Evolutionary conservation across 1,139 yeast species (phyloP).

Genomic region (Spathaspora jeffriesii): DNA sequence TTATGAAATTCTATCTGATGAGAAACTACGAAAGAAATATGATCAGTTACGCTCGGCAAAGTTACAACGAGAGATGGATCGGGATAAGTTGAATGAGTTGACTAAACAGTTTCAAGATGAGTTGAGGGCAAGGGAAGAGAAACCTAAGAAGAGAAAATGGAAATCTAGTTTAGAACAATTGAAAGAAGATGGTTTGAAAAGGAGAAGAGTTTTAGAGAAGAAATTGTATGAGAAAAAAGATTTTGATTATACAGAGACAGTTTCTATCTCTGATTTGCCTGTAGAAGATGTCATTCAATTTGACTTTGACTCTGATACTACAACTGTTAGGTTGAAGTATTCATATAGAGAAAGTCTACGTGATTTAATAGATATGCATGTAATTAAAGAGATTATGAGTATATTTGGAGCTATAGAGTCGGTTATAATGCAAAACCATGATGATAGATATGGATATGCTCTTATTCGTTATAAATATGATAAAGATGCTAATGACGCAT

Average conservation of each 20-base stretch:
- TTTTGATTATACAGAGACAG: background rate
- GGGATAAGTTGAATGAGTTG: constrained; percentile 22
- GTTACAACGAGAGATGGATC: constrained; percentile 13
- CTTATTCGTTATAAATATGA: constrained; percentile 26
- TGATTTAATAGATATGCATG: constrained; percentile 28
- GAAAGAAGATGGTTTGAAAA: constrained; percentile 29
- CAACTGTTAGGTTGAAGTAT: constrained; percentile 44
- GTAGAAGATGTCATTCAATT: constrained; percentile 2
- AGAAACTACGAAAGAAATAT: constrained; percentile 30
- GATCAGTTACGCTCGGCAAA: constrained; percentile 27
- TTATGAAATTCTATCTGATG: constrained; percentile 39
- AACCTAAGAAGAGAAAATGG: constrained; percentile 12
- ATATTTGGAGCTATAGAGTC: constrained; percentile 42
- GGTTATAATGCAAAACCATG: constrained; percentile 15
- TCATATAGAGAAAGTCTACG: constrained; percentile 32
- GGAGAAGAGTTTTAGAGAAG: constrained; percentile 24
- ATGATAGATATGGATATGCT: constrained; percentile 40
- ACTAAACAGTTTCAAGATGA: constrained; percentile 34
- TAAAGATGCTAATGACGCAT: constrained; percentile 32
- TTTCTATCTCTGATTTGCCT: constrained; percentile 8
- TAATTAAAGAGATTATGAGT: constrained; percentile 40
- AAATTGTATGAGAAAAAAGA: constrained; percentile 6
- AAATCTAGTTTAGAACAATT: constrained; percentile 23
- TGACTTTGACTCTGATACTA: background rate
- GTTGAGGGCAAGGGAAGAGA: constrained; percentile 29